A percentile compares a stretch with the other conserved stretches of the same genome.
Conservation (phyloP, 371 early-diverging fungal species). For the Rhizopus sp. region DNA sequence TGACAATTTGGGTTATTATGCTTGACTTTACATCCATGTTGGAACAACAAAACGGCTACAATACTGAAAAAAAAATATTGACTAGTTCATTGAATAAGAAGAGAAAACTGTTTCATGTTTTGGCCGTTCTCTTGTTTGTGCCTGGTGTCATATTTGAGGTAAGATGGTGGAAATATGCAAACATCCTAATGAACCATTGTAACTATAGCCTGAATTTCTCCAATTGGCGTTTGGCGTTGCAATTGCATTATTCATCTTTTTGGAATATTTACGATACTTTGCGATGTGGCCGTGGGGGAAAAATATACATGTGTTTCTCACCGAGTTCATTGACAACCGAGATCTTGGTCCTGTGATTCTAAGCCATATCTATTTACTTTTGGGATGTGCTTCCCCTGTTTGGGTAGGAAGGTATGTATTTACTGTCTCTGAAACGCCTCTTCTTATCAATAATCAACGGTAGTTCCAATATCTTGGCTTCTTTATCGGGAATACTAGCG, state of each 20-base stretch:
- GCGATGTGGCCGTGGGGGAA: slow-evolving; percentile 72
- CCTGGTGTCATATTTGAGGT: slow-evolving; percentile 81
- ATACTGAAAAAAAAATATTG: slow-evolving; percentile 30
- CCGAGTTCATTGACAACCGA: slow-evolving; percentile 78
- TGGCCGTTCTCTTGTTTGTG: slow-evolving; percentile 84
- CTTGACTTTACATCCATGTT: slow-evolving; percentile 43
- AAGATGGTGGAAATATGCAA: slow-evolving; percentile 17
- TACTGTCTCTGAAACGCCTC: too few relatives aligned
- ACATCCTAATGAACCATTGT: slow-evolving; percentile 69
- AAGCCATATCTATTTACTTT: slow-evolving; percentile 84
- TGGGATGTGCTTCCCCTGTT: slow-evolving; percentile 90
- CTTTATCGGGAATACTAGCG: slow-evolving; percentile 77
- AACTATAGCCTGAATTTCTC: slow-evolving; percentile 69
- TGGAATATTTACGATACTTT: slow-evolving; percentile 82
- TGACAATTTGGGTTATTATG: slow-evolving; percentile 57
- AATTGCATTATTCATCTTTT: slow-evolving; percentile 65
- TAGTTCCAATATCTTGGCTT: slow-evolving; percentile 52
- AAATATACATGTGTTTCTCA: slow-evolving; percentile 71
- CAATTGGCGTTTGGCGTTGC: slow-evolving; percentile 84
- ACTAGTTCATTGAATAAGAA: slow-evolving; percentile 63
- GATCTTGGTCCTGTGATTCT: slow-evolving; percentile 84
- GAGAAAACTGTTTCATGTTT: slow-evolving; percentile 86
- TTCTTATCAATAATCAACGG: too few relatives aligned
- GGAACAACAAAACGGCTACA: slow-evolving; percentile 18
- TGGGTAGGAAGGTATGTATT: slow-evolving; percentile 72